Evolutionary conservation across 352 stramenopile species (phyloP).

Genomic region (Phytopythium oedochilum): DNA sequence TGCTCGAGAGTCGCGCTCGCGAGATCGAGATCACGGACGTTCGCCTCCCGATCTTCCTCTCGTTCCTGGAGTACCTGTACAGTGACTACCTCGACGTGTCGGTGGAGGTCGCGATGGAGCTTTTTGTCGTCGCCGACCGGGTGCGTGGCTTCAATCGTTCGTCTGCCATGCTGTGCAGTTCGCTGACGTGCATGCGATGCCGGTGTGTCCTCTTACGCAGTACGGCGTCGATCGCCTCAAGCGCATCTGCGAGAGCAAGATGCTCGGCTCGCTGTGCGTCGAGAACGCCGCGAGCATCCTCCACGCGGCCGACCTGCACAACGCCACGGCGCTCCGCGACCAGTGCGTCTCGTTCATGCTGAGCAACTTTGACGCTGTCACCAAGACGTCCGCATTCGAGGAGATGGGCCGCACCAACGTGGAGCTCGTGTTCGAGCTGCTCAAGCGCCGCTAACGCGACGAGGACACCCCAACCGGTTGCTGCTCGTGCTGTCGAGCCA

Average conservation of each 20-base stretch:
- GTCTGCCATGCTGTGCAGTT: neutral
- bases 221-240: constrained; percentile 88
- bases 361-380: constrained; percentile 96
- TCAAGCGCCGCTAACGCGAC: constrained; percentile 70
- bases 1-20: constrained; percentile 86
- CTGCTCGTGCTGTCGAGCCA: neutral
- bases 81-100: constrained; percentile 92
- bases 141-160: constrained; percentile 17
- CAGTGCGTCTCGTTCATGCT: constrained; percentile 97
- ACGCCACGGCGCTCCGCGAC: constrained; percentile 88
- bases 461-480: neutral
- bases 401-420: constrained; percentile 98
- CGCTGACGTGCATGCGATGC: neutral
- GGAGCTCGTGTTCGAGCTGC: constrained; percentile 97
- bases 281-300: constrained; percentile 97
- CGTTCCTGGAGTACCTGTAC: constrained; percentile 96
- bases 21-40: constrained; percentile 93
- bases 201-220: constrained; percentile 14
- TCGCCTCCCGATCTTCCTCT: constrained; percentile 89
- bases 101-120: constrained; percentile 91
- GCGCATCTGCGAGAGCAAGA: constrained; percentile 94
- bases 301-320: constrained; percentile 95
- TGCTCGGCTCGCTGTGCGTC: constrained; percentile 93
- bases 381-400: constrained; percentile 96
- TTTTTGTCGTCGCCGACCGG: constrained; percentile 92